A percentile compares a stretch with the other conserved stretches of the same genome.
Evolutionary conservation across 2,329 filamentous ascomycete species (phyloP).

Genomic region (Ophiostoma angusticollis): DNA sequence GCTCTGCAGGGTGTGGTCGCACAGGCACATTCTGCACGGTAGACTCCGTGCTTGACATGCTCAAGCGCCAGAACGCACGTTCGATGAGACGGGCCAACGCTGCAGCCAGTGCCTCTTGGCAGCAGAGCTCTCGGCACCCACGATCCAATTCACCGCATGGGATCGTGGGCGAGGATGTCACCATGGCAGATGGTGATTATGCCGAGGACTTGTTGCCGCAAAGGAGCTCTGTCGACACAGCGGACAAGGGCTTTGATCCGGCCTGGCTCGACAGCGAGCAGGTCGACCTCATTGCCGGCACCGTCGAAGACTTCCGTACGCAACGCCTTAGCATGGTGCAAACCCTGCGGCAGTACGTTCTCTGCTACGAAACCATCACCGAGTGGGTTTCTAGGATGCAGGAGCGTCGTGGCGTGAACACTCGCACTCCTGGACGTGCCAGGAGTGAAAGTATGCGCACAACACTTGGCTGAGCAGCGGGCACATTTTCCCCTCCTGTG

Average conservation of each 20-base stretch:
- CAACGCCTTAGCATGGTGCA: slow-evolving; percentile 96
- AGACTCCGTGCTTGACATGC: slow-evolving; percentile 89
- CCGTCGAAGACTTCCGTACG: slow-evolving; percentile 78
- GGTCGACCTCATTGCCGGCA: slow-evolving; percentile 69
- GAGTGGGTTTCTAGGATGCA: slow-evolving; percentile 61
- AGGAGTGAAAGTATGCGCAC: slow-evolving; percentile 13
- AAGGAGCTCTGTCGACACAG: neutral
- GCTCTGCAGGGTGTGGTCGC: slow-evolving; percentile 87
- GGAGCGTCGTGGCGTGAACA: slow-evolving; percentile 17
- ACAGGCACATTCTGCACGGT: slow-evolving; percentile 96
- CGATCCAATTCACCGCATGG: no score
- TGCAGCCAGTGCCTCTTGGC: neutral
- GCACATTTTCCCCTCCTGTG: no score
- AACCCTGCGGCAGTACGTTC: slow-evolving; percentile 79
- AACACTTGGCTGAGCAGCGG: neutral
- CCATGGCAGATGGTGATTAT: neutral
- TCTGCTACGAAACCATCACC: slow-evolving; percentile 89
- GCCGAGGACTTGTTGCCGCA: neutral
- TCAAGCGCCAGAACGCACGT: slow-evolving; percentile 60
- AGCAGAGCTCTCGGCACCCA: no score
- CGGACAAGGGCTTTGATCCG: slow-evolving; percentile 27
- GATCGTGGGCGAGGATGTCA: neutral
- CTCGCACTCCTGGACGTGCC: slow-evolving; percentile 4
- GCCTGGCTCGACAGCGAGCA: slow-evolving; percentile 58
- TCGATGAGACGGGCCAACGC: neutral